phyloP scores from a whole-genome alignment of 179 eudicot species.

The Heliamphora pulchella region DNA sequence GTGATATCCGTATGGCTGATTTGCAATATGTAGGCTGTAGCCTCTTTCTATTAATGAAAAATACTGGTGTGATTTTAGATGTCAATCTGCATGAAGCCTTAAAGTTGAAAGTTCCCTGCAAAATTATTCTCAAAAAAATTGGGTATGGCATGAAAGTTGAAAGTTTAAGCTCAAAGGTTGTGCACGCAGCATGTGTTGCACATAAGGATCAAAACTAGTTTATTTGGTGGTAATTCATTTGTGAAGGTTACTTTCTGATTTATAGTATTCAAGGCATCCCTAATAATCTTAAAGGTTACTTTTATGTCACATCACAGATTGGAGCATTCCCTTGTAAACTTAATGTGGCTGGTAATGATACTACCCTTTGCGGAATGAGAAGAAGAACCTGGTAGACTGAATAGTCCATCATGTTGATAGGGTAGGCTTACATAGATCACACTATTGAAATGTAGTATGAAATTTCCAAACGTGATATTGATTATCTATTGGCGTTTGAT shows the following conservation, averaged over 20 bases:
- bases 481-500: background rate
- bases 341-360: background rate
- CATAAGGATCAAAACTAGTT: background rate
- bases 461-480: background rate
- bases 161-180: conserved; percentile 6
- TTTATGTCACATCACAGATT: background rate
- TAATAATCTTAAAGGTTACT: background rate
- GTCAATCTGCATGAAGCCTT: background rate
- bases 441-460: background rate
- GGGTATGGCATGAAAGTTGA: background rate
- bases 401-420: background rate
- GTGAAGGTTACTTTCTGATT: background rate
- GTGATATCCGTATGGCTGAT: background rate
- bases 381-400: background rate
- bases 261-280: background rate
- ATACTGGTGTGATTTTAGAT: background rate
- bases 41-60: background rate
- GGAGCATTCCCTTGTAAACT: background rate
- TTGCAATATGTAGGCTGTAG: background rate
- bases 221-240: background rate
- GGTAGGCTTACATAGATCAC: background rate
- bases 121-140: background rate
- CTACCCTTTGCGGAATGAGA: background rate
- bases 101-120: background rate
- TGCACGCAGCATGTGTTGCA: background rate